Base-by-base conservation (phyloP, 2,329 filamentous ascomycete species). In the Fusarium sulawesiense region DNA sequence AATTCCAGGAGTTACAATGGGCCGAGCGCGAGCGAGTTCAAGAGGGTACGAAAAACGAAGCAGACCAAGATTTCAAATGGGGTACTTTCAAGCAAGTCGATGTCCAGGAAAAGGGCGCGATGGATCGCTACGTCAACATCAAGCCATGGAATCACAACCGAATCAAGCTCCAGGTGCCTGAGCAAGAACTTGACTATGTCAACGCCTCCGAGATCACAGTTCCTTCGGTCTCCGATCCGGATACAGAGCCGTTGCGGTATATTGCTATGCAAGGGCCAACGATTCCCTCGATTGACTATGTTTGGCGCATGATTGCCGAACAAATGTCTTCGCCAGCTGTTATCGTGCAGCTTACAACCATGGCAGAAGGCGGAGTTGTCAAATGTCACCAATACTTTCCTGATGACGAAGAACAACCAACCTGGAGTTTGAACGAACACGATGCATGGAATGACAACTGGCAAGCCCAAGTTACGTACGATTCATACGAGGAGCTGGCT, bases 221-320 rank as follows among this genome's bases (percentile, higher is more conserved):
- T 14, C 71, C 83, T 53, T 83, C 86, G 2, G 78, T 80, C 4
- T 76, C 81, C 14, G 78, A 81, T 56, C 76, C 78, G 0, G 68
- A 73, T 5, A 76, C 78, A 11, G 80, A 82, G 2, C 78, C 83
- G 4, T 80, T 86, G 49, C 82, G 87, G 57, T 98, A 97, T 80
- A 97, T 99, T 73, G 96, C 94, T 55, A 98, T 97, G 79, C 93
- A 97, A 81, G 96, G 96, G 1, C 96, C 96, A 8, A 97, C 94
- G 76, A 80, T 85, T 64, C 87, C 88, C 27, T 93, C 92, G 18
- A 86, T 91, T 58, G 88, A 90, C 71, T 93, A 97, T 76, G 92
- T 97, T 71, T 99, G 95, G 93, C 93, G 96, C 76, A 99, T 99
- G 96, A 85, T 98, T 37, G 92, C 93, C 78, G 91, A 97, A 75